Evolutionary conservation across 2,329 filamentous ascomycete species (phyloP).

Genomic region (Fusarium clavum): DNA sequence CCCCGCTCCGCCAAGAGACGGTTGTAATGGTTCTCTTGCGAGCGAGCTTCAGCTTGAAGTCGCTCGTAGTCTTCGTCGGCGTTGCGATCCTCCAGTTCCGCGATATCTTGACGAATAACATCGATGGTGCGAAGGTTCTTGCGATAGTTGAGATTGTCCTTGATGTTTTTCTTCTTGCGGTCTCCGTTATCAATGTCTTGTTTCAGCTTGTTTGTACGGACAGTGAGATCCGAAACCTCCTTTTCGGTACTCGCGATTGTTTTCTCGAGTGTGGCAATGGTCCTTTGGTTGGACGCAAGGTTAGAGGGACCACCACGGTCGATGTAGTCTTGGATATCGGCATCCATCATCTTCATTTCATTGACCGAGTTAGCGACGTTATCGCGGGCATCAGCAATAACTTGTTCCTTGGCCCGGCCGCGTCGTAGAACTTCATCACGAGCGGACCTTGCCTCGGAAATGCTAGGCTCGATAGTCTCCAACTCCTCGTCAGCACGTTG

Average conservation of each 20-base stretch:
- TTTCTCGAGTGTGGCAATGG: slow-evolving; percentile 75
- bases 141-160: slow-evolving; percentile 88
- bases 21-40: slow-evolving; percentile 75
- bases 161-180: slow-evolving; percentile 85
- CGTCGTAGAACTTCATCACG: slow-evolving; percentile 81
- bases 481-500: slow-evolving; percentile 78
- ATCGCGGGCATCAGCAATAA: slow-evolving; percentile 76
- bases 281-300: slow-evolving; percentile 75
- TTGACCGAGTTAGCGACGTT: slow-evolving; percentile 79
- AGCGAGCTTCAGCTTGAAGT: slow-evolving; percentile 75
- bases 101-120: slow-evolving; percentile 75
- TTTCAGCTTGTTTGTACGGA: slow-evolving; percentile 80
- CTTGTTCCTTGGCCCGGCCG: slow-evolving; percentile 78
- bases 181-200: slow-evolving; percentile 83
- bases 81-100: slow-evolving; percentile 79
- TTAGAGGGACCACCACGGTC: slow-evolving; percentile 79
- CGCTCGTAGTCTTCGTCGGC: slow-evolving; percentile 84
- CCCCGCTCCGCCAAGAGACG: slow-evolving; percentile 78
- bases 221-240: slow-evolving; percentile 74
- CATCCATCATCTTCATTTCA: slow-evolving; percentile 79
- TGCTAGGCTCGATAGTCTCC: slow-evolving; percentile 77
- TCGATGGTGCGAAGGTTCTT: slow-evolving; percentile 77
- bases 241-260: slow-evolving; percentile 73
- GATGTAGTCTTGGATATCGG: slow-evolving; percentile 83
- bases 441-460: slow-evolving; percentile 78